Percentiles rank a stretch among this genome's conserved stretches.
Conservation (phyloP, 768 basidiomycete genomes). For the Xerocomus potaroensis region DNA sequence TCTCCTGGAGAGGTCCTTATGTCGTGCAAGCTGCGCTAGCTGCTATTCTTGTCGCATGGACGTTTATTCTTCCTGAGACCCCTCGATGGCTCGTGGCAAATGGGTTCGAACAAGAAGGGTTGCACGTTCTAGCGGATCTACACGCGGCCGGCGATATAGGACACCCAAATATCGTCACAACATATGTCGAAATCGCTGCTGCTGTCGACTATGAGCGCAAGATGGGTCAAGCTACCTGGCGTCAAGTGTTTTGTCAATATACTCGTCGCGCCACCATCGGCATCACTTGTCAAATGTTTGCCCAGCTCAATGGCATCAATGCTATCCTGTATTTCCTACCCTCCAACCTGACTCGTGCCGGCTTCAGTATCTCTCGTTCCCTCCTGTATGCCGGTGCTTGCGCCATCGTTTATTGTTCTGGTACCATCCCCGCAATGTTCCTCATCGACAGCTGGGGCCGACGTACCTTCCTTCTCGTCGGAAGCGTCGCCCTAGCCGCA, state of each 20-base stretch:
- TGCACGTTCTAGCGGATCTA: conserved; percentile 52
- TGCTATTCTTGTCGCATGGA: conserved; percentile 42
- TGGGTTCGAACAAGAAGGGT: conserved; percentile 46
- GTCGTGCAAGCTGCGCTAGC: conserved; percentile 50
- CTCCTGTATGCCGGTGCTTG: conserved; percentile 46
- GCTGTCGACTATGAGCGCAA: conserved; percentile 37
- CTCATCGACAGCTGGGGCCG: conserved; percentile 52
- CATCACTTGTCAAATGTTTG: conserved; percentile 51
- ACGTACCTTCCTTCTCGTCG: conserved; percentile 45
- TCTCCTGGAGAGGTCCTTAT: conserved; percentile 56
- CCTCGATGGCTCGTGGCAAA: conserved; percentile 55
- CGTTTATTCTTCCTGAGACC: conserved; percentile 47
- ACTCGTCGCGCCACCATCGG: conserved; percentile 48
- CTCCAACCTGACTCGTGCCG: conserved; percentile 46
- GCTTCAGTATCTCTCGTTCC: conserved; percentile 41
- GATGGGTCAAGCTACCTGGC: conserved; percentile 42
- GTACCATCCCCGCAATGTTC: conserved; percentile 50
- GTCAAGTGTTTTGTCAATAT: conserved; percentile 48
- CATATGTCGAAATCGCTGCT: conserved; percentile 41
- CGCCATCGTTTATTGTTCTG: conserved; percentile 45
- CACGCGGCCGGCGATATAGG: conserved; percentile 47
- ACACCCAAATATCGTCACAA: conserved; percentile 39
- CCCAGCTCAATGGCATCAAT: conserved; percentile 54
- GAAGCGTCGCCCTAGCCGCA: conserved; percentile 39
- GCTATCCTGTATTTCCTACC: conserved; percentile 57